Conservation (phyloP, 1,284 basidiomycete genomes). For the Xerocomus minutiporus region DNA sequence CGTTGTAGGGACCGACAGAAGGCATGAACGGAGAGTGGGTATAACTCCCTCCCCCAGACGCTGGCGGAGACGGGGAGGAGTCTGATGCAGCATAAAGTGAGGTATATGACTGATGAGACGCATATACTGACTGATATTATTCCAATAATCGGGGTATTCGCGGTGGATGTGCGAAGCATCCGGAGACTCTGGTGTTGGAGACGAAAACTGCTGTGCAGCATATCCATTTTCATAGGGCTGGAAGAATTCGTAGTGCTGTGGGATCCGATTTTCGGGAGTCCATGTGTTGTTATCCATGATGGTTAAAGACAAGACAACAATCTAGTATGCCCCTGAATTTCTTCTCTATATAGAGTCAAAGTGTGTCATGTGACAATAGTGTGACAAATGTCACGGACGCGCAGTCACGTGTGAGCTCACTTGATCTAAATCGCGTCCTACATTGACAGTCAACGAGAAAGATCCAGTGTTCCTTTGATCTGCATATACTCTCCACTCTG, state of each 20-base stretch:
- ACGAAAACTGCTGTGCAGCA: slow-evolving; percentile 1
- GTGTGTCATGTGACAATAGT: slow-evolving; percentile 12
- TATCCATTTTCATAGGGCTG: background rate
- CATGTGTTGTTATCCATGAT: slow-evolving; percentile 16
- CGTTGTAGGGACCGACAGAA: slow-evolving; percentile 3
- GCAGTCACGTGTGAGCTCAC: slow-evolving; percentile 21
- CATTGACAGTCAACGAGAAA: slow-evolving; percentile 4
- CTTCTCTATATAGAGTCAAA: too few relatives aligned
- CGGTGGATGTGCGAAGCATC: slow-evolving; percentile 5
- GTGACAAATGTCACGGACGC: slow-evolving; percentile 19
- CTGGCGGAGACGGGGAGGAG: slow-evolving; percentile 42
- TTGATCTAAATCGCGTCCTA: slow-evolving; percentile 8
- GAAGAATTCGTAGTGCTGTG: background rate
- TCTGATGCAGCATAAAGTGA: slow-evolving; percentile 13
- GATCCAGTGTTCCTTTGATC: background rate
- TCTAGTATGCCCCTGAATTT: background rate
- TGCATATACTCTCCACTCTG: slow-evolving; percentile 12
- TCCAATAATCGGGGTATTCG: slow-evolving; percentile 13
- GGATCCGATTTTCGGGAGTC: background rate
- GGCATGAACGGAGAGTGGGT: slow-evolving; percentile 1
- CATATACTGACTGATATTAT: slow-evolving; percentile 51
- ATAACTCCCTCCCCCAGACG: slow-evolving; percentile 10
- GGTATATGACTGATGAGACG: slow-evolving; percentile 17
- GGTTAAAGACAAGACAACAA: slow-evolving; percentile 6
- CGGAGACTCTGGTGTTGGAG: slow-evolving; percentile 7